phyloP scores from a whole-genome alignment of 495 filamentous ascomycete genomes.

The Penicillium ochrochloron region DNA sequence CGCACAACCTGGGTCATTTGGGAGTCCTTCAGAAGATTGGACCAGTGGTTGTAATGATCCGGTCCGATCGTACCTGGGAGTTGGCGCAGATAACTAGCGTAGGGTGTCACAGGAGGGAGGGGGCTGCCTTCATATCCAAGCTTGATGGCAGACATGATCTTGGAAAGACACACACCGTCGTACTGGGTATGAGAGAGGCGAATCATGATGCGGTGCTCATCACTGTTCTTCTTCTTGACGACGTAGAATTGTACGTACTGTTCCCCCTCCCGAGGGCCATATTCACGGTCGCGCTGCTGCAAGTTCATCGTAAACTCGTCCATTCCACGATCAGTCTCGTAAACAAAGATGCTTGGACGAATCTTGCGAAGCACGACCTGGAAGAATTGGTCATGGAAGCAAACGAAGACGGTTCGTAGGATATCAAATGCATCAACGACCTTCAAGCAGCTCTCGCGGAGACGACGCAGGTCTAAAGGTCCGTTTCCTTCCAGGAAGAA shows the following conservation, averaged over 20 bases:
- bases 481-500: conserved; percentile 60
- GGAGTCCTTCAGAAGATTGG: conserved; percentile 46
- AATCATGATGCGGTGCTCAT: conserved; percentile 63
- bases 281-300: conserved; percentile 53
- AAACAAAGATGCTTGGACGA: conserved; percentile 53
- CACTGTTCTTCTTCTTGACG: conserved; percentile 52
- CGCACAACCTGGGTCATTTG: conserved; percentile 52
- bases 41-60: conserved; percentile 60
- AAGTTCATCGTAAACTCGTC: conserved; percentile 55
- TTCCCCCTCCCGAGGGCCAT: conserved; percentile 61
- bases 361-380: conserved; percentile 66
- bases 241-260: conserved; percentile 66
- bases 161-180: conserved; percentile 70
- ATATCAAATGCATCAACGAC: conserved; percentile 64
- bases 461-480: conserved; percentile 47
- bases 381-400: conserved; percentile 57
- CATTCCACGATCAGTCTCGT: conserved; percentile 57
- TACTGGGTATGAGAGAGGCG: conserved; percentile 77
- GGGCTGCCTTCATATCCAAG: conserved; percentile 55
- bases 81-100: conserved; percentile 62
- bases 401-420: conserved; percentile 71
- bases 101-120: conserved; percentile 53
- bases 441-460: conserved; percentile 51
- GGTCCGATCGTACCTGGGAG: conserved; percentile 50
- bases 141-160: conserved; percentile 60